These are phyloP conservation scores for Ziziphus jujuba DNA, from an alignment of 306 rosid genomes.

Conservation along the genomic window DNA sequence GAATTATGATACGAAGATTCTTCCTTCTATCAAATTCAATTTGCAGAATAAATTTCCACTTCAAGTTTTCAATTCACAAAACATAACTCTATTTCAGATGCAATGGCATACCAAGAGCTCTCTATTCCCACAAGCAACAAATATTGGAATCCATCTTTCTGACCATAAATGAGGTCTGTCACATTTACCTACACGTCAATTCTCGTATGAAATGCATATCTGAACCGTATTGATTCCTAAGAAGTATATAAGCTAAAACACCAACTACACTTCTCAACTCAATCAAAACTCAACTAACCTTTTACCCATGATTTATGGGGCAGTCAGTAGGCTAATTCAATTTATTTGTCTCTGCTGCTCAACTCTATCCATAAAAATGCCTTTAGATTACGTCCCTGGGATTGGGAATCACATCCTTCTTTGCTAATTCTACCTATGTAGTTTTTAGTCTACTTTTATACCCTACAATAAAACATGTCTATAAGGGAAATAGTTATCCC, in stretches of 20 bases:
- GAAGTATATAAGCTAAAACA: neutral
- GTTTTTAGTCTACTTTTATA: neutral
- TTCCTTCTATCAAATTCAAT: neutral
- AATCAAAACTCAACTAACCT: neutral
- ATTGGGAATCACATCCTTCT: neutral
- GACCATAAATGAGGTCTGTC: neutral
- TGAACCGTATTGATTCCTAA: neutral
- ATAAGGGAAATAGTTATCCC: neutral
- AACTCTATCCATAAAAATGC: neutral
- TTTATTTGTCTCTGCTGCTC: neutral
- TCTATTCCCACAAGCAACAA: neutral
- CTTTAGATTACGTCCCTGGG: neutral
- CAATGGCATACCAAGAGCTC: no score
- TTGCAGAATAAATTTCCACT: neutral
- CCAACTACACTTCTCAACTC: neutral
- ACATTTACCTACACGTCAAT: neutral
- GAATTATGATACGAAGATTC: neutral
- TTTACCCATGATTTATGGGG: neutral
- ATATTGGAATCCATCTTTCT: neutral
- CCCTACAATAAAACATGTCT: neutral
- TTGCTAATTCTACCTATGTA: neutral
- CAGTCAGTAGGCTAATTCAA: no score
- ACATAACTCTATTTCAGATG: neutral
- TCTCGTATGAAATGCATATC: neutral
- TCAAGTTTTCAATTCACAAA: neutral